phyloP scores from a whole-genome alignment of 2,329 filamentous ascomycete genomes.

The Albophoma yamanashiensis region DNA sequence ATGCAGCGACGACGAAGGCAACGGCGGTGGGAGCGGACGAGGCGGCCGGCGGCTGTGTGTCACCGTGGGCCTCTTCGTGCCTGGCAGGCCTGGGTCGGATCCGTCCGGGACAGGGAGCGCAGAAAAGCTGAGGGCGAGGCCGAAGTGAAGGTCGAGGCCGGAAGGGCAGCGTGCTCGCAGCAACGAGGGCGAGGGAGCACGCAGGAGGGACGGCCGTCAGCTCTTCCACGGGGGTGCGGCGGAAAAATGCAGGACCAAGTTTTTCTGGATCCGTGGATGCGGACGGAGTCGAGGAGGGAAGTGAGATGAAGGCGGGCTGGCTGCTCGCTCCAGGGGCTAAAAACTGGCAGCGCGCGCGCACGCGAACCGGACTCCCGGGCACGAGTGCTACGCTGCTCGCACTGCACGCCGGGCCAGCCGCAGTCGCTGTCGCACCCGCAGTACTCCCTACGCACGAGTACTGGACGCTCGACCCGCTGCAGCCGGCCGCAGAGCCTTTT shows the following conservation, averaged over 20 bases:
- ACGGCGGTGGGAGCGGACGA: neutral
- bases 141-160: neutral
- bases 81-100: neutral
- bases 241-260: neutral
- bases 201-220: neutral
- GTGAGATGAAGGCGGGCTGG: neutral
- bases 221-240: neutral
- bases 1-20: neutral
- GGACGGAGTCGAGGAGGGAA: neutral
- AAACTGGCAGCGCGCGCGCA: neutral
- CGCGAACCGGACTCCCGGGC: neutral
- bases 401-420: neutral
- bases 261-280: neutral
- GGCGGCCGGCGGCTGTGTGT: neutral
- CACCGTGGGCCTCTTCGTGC: neutral
- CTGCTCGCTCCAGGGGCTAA: neutral
- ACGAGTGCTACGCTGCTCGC: no score
- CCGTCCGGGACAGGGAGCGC: neutral
- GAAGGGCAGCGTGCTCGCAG: neutral
- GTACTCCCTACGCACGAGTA: neutral
- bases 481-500: neutral
- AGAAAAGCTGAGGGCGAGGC: neutral
- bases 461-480: neutral
- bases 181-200: neutral
- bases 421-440: neutral